A percentile compares a stretch with the other conserved stretches of the same genome.
phyloP scores from a whole-genome alignment of 129 eudicot species.

The Mikania micrantha region DNA sequence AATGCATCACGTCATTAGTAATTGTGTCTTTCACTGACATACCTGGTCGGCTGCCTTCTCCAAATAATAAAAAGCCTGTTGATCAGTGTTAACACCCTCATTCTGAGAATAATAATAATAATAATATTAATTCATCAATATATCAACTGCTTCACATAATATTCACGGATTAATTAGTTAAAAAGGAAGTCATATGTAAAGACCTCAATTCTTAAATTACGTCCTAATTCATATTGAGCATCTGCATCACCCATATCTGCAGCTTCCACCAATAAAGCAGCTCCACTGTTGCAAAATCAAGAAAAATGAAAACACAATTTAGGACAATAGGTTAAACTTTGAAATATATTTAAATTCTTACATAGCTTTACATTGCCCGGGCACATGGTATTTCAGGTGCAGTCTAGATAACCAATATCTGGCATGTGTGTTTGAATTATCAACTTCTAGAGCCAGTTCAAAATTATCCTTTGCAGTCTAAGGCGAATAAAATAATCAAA shows the following conservation, averaged over 20 bases:
- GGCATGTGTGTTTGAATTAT: slow-evolving; percentile 77
- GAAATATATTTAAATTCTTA: slow-evolving; percentile 26
- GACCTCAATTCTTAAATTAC: slow-evolving; percentile 74
- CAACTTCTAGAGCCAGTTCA: slow-evolving; percentile 82
- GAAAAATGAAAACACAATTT: background rate
- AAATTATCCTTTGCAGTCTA: slow-evolving; percentile 41
- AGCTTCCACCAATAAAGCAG: slow-evolving; percentile 85
- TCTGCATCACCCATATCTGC: slow-evolving; percentile 93
- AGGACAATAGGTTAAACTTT: background rate
- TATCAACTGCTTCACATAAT: background rate
- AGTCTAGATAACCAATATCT: slow-evolving; percentile 79
- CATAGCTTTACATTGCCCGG: slow-evolving; percentile 87
- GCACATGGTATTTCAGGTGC: slow-evolving; percentile 80
- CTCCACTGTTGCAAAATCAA: slow-evolving; percentile 46
- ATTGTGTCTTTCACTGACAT: slow-evolving; percentile 5
- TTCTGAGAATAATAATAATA: slow-evolving; percentile 33
- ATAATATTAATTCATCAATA: background rate
- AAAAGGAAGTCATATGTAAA: background rate
- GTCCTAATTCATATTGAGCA: slow-evolving; percentile 77
- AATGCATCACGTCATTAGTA: background rate
- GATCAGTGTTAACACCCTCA: slow-evolving; percentile 63
- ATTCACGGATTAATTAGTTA: background rate
- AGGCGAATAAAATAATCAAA: background rate
- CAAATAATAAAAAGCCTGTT: slow-evolving; percentile 70
- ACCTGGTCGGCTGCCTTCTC: slow-evolving; percentile 82